Evolutionary conservation across 441 rosid genomes (phyloP).

Genomic region (Raphanus hybrid): DNA sequence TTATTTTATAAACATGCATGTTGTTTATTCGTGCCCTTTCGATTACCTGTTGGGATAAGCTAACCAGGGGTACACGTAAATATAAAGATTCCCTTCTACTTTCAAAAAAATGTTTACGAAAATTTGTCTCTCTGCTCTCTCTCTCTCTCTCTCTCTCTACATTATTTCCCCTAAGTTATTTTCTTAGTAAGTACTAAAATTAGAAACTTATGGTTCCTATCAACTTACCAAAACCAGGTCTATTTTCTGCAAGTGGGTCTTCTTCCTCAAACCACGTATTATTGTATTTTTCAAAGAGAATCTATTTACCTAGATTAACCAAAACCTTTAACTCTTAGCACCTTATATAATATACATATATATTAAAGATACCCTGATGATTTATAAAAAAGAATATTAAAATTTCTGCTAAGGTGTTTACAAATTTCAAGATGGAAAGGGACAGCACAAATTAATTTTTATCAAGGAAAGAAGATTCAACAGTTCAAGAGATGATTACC

Average conservation of each 20-base stretch:
- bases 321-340: conserved; percentile 15
- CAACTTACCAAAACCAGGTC: conserved; percentile 42
- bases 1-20: conserved; percentile 7
- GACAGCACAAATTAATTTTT: neutral
- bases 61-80: conserved; percentile 30
- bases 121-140: neutral
- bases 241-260: conserved; percentile 34
- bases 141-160: neutral
- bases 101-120: conserved; percentile 19
- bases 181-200: conserved; percentile 35
- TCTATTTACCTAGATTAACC: conserved; percentile 16
- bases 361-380: neutral
- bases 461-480: neutral
- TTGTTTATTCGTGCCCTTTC: conserved; percentile 35
- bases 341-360: neutral
- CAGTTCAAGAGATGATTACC: neutral
- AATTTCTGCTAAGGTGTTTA: neutral
- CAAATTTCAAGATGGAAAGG: neutral
- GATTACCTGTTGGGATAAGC: conserved; percentile 31
- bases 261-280: conserved; percentile 28
- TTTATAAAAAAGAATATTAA: neutral
- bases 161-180: conserved; percentile 20
- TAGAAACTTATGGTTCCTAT: conserved; percentile 40
- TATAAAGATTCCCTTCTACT: conserved; percentile 34
- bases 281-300: conserved; percentile 26